A percentile compares a stretch with the other conserved stretches of the same genome.
Evolutionary conservation across 371 early-diverging fungal genomes (phyloP).

Genomic region (Lichtheimia ornata): DNA sequence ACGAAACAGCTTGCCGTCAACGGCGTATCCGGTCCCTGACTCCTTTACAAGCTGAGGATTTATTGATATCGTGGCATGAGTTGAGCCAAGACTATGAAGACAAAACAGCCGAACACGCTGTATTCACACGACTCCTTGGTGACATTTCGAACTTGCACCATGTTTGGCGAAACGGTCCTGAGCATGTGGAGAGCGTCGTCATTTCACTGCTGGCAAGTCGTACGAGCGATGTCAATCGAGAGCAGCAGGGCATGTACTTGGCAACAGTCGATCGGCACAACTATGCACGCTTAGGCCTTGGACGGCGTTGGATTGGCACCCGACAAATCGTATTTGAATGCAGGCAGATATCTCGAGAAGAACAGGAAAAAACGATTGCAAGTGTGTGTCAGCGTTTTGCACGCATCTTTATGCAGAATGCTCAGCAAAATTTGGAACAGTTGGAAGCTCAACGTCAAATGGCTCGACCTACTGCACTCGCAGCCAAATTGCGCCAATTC

Average conservation of each 20-base stretch:
- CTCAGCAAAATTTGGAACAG: slow-evolving; percentile 25
- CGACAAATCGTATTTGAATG: slow-evolving; percentile 32
- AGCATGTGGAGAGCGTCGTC: slow-evolving; percentile 24
- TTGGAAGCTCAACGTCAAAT: slow-evolving; percentile 16
- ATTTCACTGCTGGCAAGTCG: slow-evolving; percentile 19
- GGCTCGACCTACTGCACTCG: slow-evolving; percentile 14
- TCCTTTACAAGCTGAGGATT: slow-evolving; percentile 9
- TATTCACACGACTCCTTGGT: slow-evolving; percentile 13
- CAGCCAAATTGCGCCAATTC: slow-evolving; percentile 8
- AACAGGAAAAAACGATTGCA: slow-evolving; percentile 20
- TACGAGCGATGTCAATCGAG: not conserved
- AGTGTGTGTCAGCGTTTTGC: slow-evolving; percentile 25
- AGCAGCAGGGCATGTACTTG: slow-evolving; percentile 16
- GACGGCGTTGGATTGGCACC: slow-evolving; percentile 15
- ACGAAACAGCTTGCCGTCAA: slow-evolving; percentile 18
- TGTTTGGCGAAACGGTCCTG: slow-evolving; percentile 18
- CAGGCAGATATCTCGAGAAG: slow-evolving; percentile 10
- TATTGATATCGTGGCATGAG: slow-evolving; percentile 27
- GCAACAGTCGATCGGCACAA: slow-evolving; percentile 30
- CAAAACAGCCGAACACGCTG: slow-evolving; percentile 26
- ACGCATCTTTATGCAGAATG: slow-evolving; percentile 27
- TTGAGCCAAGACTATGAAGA: slow-evolving; percentile 29
- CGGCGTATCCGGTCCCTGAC: slow-evolving; percentile 14
- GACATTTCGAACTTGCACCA: slow-evolving; percentile 11
- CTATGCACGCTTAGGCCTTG: slow-evolving; percentile 23